Evolutionary conservation across 2,329 filamentous ascomycete genomes (phyloP).

Genomic region (Trichoderma sp.): DNA sequence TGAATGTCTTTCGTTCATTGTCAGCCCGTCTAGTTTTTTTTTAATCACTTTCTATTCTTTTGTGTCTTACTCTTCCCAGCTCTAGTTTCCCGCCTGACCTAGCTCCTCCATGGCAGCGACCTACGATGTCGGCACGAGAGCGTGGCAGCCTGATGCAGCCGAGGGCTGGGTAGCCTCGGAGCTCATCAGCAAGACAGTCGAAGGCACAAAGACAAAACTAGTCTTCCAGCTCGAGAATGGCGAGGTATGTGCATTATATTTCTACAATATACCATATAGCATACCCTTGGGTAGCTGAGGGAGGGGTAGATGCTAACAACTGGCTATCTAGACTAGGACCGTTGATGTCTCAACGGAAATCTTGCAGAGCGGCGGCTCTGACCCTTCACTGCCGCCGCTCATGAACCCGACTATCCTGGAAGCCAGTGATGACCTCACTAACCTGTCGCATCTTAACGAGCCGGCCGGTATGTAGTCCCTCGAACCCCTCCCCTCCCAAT

Average conservation of each 20-base stretch:
- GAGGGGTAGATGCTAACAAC: not conserved
- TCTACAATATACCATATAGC: not conserved
- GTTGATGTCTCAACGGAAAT: conserved; percentile 74
- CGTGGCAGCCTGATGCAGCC: conserved; percentile 94
- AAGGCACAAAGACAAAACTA: conserved; percentile 83
- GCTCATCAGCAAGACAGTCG: conserved; percentile 77
- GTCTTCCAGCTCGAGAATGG: conserved; percentile 89
- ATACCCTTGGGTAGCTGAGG: not conserved
- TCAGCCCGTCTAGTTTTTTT: conserved; percentile 13
- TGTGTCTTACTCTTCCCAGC: conserved; percentile 14
- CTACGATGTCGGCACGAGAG: conserved; percentile 94
- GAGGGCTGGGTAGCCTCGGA: conserved; percentile 98
- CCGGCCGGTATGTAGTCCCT: conserved; percentile 69
- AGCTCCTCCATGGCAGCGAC: conserved; percentile 72
- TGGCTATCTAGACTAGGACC: conserved; percentile 63
- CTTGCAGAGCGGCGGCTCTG: conserved; percentile 67
- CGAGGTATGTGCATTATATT: conserved; percentile 60
- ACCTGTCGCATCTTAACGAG: conserved; percentile 96
- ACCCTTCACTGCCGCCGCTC: conserved; percentile 78
- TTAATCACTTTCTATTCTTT: not conserved
- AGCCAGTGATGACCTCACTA: conserved; percentile 96
- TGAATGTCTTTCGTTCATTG: conserved; percentile 17
- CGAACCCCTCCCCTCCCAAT: not conserved
- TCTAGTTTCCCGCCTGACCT: conserved; percentile 13
- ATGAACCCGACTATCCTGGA: conserved; percentile 99